phyloP scores from a whole-genome alignment of 495 filamentous ascomycete species.

The Paragyromitra xinjiangensis region DNA sequence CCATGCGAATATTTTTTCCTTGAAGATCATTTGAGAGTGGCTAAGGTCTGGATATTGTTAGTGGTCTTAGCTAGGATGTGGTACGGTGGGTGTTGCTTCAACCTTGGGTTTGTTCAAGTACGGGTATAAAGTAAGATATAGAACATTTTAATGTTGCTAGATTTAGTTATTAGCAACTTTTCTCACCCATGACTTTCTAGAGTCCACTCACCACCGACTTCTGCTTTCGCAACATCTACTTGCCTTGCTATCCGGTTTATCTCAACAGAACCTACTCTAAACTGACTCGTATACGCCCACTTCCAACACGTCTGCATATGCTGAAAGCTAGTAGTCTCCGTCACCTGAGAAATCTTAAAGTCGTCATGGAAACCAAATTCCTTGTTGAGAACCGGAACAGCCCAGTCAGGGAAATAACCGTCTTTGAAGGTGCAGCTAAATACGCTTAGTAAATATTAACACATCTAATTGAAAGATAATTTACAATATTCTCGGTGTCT shows the following conservation, averaged over 20 bases:
- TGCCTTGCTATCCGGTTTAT: constrained; percentile 8
- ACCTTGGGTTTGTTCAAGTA: neutral
- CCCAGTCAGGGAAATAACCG: neutral
- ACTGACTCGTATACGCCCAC: constrained; percentile 20
- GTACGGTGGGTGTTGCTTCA: neutral
- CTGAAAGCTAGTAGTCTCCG: neutral
- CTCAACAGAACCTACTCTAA: constrained; percentile 14
- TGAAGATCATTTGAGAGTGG: neutral
- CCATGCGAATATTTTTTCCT: constrained; percentile 11
- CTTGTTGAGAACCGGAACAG: neutral
- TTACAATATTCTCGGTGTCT: constrained; percentile 15
- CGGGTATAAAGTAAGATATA: constrained; percentile 8
- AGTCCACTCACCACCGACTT: constrained; percentile 1
- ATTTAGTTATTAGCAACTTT: neutral
- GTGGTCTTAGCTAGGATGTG: neutral
- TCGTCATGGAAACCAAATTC: neutral
- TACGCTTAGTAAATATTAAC: neutral
- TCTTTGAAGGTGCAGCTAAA: constrained; percentile 9
- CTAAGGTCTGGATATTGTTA: neutral
- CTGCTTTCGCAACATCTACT: constrained; percentile 14
- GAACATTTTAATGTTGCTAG: constrained; percentile 18
- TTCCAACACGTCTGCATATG: constrained; percentile 5
- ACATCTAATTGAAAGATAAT: neutral
- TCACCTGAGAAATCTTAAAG: constrained; percentile 5
- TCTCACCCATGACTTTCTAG: neutral